A percentile compares a stretch with the other conserved stretches of the same genome.
Conservation (phyloP, 441 rosid genomes). For the Rhodomyrtus psidioides region DNA sequence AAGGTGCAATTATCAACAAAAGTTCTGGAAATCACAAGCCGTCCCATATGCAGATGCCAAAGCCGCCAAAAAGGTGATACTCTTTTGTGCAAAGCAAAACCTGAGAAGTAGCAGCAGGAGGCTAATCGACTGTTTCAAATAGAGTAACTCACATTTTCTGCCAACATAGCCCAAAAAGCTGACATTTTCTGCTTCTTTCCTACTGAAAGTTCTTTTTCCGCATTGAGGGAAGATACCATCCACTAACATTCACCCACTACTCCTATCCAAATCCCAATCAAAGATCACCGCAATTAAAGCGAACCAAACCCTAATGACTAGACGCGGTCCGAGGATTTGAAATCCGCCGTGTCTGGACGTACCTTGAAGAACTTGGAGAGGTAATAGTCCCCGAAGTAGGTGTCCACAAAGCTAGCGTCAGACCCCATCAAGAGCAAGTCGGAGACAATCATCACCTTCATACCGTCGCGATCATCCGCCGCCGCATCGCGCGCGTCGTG, state of each 20-base stretch:
- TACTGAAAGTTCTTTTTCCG: neutral
- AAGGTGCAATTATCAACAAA: neutral
- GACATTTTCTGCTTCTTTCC: neutral
- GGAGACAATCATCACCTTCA: conserved; percentile 53
- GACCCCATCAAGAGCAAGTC: conserved; percentile 39
- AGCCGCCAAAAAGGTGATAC: neutral
- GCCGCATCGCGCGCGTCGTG: neutral
- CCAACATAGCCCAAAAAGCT: neutral
- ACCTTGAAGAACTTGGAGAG: conserved; percentile 50
- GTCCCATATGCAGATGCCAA: neutral
- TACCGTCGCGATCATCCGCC: conserved; percentile 11
- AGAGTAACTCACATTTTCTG: neutral
- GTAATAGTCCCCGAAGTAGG: conserved; percentile 42
- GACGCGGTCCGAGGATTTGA: neutral
- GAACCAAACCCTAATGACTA: neutral
- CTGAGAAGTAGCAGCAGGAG: neutral
- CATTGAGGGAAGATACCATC: neutral
- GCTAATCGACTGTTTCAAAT: neutral
- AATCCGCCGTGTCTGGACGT: neutral
- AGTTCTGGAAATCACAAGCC: neutral
- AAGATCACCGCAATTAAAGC: neutral
- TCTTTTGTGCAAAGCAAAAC: neutral
- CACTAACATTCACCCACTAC: neutral
- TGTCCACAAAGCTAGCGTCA: conserved; percentile 25
- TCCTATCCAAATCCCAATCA: neutral